A percentile compares a stretch with the other conserved stretches of the same genome.
These are phyloP conservation scores for Paraconiothyrium sp. DNA, from an alignment of 2,329 filamentous ascomycete genomes.

Conservation along the genomic window DNA sequence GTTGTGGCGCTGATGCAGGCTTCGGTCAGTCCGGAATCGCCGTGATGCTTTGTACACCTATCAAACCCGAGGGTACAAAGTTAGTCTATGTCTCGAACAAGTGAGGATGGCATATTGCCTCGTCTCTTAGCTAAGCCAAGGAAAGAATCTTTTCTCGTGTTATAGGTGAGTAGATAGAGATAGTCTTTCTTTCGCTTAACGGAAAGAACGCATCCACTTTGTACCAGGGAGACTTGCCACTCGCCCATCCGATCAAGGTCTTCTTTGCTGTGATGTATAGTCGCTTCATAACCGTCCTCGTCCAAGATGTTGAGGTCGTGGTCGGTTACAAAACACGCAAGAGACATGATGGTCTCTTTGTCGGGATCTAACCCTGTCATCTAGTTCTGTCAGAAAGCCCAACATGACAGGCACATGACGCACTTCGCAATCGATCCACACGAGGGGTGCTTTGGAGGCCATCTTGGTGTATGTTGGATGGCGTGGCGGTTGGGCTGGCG, in stretches of 20 bases:
- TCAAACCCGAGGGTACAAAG: too few relatives aligned
- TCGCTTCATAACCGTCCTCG: slow-evolving; percentile 77
- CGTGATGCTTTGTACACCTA: slow-evolving; percentile 81
- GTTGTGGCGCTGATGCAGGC: slow-evolving; percentile 77
- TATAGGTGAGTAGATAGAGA: too few relatives aligned
- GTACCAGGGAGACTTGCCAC: slow-evolving; percentile 57
- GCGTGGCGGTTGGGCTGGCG: slow-evolving; percentile 14
- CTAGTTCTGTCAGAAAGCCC: slow-evolving; percentile 58
- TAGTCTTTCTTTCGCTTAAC: too few relatives aligned
- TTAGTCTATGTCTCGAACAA: too few relatives aligned
- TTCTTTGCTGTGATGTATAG: slow-evolving; percentile 77
- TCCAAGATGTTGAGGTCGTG: slow-evolving; percentile 80
- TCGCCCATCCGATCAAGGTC: slow-evolving; percentile 82
- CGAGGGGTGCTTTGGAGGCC: slow-evolving; percentile 71
- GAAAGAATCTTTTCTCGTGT: too few relatives aligned
- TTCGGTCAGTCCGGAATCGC: slow-evolving; percentile 79
- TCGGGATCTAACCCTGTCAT: slow-evolving; percentile 90
- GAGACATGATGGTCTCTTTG: slow-evolving; percentile 85
- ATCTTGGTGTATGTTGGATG: slow-evolving; percentile 33
- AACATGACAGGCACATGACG: not conserved
- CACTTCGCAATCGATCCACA: slow-evolving; percentile 87
- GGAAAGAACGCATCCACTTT: too few relatives aligned
- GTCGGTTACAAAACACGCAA: slow-evolving; percentile 92
- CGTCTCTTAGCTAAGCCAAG: too few relatives aligned
- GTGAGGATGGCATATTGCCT: too few relatives aligned